phyloP scores from a whole-genome alignment of 306 rosid genomes.

The Lupinus albus region DNA sequence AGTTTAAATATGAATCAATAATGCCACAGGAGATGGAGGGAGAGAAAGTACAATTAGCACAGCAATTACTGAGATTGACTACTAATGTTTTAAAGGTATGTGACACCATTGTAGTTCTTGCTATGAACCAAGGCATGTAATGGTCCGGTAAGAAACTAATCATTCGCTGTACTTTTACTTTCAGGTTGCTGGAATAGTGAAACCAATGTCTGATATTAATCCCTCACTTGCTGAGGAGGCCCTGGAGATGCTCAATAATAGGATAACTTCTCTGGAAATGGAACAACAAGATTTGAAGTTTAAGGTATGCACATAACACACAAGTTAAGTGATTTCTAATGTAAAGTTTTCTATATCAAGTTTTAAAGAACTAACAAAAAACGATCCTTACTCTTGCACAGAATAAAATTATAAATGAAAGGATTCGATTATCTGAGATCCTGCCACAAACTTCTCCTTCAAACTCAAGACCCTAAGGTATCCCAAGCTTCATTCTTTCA shows the following conservation, averaged over 20 bases:
- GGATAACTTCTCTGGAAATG: slow-evolving; percentile 63
- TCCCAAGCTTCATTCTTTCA: slow-evolving; percentile 69
- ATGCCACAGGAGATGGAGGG: slow-evolving; percentile 70
- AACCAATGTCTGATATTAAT: slow-evolving; percentile 52
- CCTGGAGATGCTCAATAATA: slow-evolving; percentile 59
- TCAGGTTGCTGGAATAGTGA: slow-evolving; percentile 84
- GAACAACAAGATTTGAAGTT: slow-evolving; percentile 70
- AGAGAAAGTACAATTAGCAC: slow-evolving; percentile 82
- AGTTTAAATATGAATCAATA: slow-evolving; percentile 41
- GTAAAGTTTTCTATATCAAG: slow-evolving; percentile 1
- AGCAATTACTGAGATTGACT: slow-evolving; percentile 66
- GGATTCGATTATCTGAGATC: slow-evolving; percentile 60
- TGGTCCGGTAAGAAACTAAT: not conserved
- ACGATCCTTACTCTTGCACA: slow-evolving; percentile 40
- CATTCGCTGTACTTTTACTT: slow-evolving; percentile 26
- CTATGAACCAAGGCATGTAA: not conserved
- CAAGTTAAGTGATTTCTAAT: not conserved
- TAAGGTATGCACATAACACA: slow-evolving; percentile 55
- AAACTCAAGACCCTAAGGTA: slow-evolving; percentile 55
- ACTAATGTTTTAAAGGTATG: slow-evolving; percentile 73
- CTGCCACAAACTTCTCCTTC: slow-evolving; percentile 70
- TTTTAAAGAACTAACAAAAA: slow-evolving; percentile 5
- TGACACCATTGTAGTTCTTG: not conserved
- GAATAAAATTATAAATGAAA: slow-evolving; percentile 71
- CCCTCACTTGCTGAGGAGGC: slow-evolving; percentile 81